These are phyloP conservation scores for Austroboletus eburneus DNA, from an alignment of 768 basidiomycete species.

Conservation along the genomic window DNA sequence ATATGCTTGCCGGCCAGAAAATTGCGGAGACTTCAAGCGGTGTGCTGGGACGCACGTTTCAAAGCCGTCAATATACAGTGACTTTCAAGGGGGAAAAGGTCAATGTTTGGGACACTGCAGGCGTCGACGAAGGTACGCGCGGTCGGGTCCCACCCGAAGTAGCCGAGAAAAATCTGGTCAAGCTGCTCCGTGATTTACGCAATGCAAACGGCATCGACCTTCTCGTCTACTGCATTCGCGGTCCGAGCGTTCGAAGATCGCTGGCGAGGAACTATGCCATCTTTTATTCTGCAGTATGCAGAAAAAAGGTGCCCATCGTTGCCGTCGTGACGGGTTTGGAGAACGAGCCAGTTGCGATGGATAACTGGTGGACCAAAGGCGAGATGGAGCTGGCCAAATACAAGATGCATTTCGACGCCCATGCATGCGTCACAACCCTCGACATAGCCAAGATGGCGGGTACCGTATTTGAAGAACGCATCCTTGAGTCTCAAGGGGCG, in stretches of 20 bases:
- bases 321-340: conserved; percentile 33
- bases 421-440: conserved; percentile 42
- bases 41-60: conserved; percentile 36
- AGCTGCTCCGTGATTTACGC: conserved; percentile 31
- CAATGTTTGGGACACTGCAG: conserved; percentile 32
- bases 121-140: conserved; percentile 27
- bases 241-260: conserved; percentile 22
- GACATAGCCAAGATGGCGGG: conserved; percentile 9
- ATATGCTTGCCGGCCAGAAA: conserved; percentile 34
- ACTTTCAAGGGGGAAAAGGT: conserved; percentile 11
- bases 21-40: conserved; percentile 30
- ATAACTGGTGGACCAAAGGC: conserved; percentile 38
- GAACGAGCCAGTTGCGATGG: conserved; percentile 30
- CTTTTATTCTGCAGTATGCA: conserved; percentile 29
- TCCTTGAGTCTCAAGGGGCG: conserved; percentile 17
- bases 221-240: conserved; percentile 33
- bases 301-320: conserved; percentile 30
- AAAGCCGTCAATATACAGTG: conserved; percentile 21
- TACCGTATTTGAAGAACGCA: conserved; percentile 17
- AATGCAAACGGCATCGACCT: conserved; percentile 28
- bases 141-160: conserved; percentile 23
- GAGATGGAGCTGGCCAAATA: conserved; percentile 26
- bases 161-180: conserved; percentile 23
- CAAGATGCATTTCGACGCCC: conserved; percentile 35
- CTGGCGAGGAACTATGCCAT: conserved; percentile 28